phyloP scores from a whole-genome alignment of 805 yeast genomes.

The Starmerella floris region DNA sequence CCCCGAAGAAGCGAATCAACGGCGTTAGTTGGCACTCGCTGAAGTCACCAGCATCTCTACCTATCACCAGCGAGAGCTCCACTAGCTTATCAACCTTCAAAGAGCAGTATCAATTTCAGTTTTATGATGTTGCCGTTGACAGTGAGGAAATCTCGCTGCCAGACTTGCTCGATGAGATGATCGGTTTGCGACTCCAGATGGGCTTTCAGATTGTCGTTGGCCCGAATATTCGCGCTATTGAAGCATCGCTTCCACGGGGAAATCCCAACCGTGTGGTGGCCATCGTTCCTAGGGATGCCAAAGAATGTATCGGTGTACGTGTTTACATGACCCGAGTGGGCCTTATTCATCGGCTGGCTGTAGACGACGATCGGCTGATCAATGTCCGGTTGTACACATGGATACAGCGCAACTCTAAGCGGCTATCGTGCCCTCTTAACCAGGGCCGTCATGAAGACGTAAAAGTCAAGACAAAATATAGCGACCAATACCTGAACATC shows the following conservation, averaged over 20 bases:
- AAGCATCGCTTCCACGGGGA: slow-evolving; percentile 45
- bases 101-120: slow-evolving; percentile 60
- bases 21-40: slow-evolving; percentile 86
- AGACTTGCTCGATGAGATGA: slow-evolving; percentile 73
- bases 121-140: slow-evolving; percentile 40
- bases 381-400: slow-evolving; percentile 60
- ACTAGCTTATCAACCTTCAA: slow-evolving; percentile 60
- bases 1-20: slow-evolving; percentile 50
- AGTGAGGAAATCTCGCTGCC: slow-evolving; percentile 16
- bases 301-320: slow-evolving; percentile 41
- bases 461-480: slow-evolving; percentile 60
- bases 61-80: slow-evolving; percentile 64
- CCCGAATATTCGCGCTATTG: slow-evolving; percentile 49
- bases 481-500: slow-evolving; percentile 47
- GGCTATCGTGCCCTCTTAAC: slow-evolving; percentile 8
- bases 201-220: slow-evolving; percentile 90
- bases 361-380: slow-evolving; percentile 57
- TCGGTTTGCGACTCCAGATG: slow-evolving; percentile 61
- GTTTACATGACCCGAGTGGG: slow-evolving; percentile 66
- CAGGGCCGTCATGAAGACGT: slow-evolving; percentile 2
- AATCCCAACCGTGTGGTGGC: slow-evolving; percentile 43
- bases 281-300: slow-evolving; percentile 35
- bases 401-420: slow-evolving; percentile 13
- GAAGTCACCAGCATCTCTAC: slow-evolving; percentile 86
- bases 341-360: slow-evolving; percentile 71